phyloP scores from a whole-genome alignment of 2,329 filamentous ascomycete genomes.

The Epichloe hybrida region DNA sequence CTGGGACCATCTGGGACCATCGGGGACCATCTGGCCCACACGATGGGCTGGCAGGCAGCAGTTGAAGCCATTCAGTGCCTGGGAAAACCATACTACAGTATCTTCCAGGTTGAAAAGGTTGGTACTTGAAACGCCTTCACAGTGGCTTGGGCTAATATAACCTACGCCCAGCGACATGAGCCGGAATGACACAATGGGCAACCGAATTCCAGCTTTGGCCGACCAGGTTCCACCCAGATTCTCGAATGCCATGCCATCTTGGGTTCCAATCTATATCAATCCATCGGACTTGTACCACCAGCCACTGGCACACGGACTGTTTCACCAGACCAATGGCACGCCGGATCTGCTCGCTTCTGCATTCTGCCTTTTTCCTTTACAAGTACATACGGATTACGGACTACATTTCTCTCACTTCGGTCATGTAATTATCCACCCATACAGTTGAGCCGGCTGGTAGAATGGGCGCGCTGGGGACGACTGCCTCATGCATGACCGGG shows the following conservation, averaged over 20 bases:
- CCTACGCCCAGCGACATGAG: background rate
- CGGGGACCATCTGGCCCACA: background rate
- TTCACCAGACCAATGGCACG: conserved; percentile 2
- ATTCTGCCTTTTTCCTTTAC: background rate
- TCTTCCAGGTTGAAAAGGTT: background rate
- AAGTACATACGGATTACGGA: background rate
- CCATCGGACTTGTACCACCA: background rate
- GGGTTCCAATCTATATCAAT: background rate
- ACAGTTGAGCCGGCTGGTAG: no score
- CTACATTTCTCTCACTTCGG: no score
- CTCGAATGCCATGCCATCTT: background rate
- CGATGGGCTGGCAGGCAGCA: background rate
- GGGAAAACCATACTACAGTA: no score
- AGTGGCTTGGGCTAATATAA: background rate
- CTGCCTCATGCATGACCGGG: background rate
- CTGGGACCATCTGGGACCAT: background rate
- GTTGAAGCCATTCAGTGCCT: no score
- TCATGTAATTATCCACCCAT: no score
- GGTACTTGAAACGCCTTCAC: background rate
- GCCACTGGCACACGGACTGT: background rate
- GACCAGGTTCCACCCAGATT: background rate
- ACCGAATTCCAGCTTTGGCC: background rate
- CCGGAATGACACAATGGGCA: background rate
- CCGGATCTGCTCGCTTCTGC: background rate
- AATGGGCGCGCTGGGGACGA: no score